These are phyloP conservation scores for Ascochyta pisi DNA, from an alignment of 2,329 filamentous ascomycete genomes.

Conservation along the genomic window DNA sequence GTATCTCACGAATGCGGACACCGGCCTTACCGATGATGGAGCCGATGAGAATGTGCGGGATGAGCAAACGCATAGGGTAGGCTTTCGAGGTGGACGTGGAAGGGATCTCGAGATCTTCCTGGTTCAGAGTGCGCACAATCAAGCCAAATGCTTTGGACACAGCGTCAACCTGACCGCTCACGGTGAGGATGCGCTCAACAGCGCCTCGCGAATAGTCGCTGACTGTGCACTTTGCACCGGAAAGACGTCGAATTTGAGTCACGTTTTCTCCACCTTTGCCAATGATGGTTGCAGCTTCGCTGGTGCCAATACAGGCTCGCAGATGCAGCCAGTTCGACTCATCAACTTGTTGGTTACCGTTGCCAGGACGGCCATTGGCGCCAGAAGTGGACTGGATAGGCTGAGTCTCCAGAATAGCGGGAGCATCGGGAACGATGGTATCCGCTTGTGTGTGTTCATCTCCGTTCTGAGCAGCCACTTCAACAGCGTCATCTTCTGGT, in stretches of 20 bases:
- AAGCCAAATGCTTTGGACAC: conserved; percentile 98
- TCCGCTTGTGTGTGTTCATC: conserved; percentile 71
- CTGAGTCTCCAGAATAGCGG: conserved; percentile 59
- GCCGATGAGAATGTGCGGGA: conserved; percentile 96
- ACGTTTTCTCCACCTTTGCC: conserved; percentile 99
- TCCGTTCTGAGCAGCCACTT: conserved; percentile 52
- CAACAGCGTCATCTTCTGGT: conserved; percentile 29
- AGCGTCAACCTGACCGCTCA: conserved; percentile 94
- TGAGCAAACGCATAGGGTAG: conserved; percentile 91
- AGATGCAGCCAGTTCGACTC: conserved; percentile 98
- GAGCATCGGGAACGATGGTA: conserved; percentile 71
- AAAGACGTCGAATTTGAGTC: conserved; percentile 92
- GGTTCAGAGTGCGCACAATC: conserved; percentile 97
- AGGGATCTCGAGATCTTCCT: conserved; percentile 85
- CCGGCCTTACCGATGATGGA: conserved; percentile 99
- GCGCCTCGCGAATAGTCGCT: conserved; percentile 98
- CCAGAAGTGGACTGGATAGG: conserved; percentile 65
- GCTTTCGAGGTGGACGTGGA: conserved; percentile 96
- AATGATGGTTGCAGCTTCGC: conserved; percentile 96
- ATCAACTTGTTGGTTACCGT: conserved; percentile 69
- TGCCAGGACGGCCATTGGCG: conserved; percentile 58
- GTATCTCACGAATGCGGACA: conserved; percentile 95
- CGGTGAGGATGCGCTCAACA: conserved; percentile 95
- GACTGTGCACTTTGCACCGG: conserved; percentile 97
- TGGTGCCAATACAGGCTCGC: conserved; percentile 94